Base-by-base conservation (phyloP, 164 flowering plant species). In the Kalanchoe fedtschenkoi region DNA sequence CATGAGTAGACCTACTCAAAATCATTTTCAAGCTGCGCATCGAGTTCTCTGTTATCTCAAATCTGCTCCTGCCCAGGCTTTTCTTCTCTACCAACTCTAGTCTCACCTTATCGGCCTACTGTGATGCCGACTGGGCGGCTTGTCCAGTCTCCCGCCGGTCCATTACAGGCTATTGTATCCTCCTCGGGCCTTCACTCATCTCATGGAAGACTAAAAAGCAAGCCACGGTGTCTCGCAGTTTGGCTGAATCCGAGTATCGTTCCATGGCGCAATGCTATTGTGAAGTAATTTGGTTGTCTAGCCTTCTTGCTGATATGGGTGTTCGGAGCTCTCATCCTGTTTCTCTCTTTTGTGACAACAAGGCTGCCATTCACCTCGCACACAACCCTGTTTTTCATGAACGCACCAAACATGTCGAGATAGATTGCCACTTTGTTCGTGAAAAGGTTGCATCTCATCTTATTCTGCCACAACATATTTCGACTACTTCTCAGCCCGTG, bases 151-250 rank as follows among this genome's bases (percentile, higher is more conserved):
- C 43, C 15, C 43, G 43, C 8, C 43, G 43, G 8, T 39, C 43
- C 8, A 39, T 15, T 8, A 39, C 43, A 8, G 43, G 43, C 8
- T 39, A 39, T 39, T 39, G 43, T 15, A 15, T 39, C 8, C 15
- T 39, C 15, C 15, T 39, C 15, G 43, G 43, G 15, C 8, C 43
- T 39, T 39, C 10, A 8, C 43, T 15, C n/a, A 62, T 42, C n/a
- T 59, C 59, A 24, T 57, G 60, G 32, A 28, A 61, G 30, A 54
- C 24, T 28, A 30, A 34, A 32, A 46, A 62, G 47, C n/a, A 33
- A 56, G 42, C 21, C 46, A 33, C 37, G 30, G n/a, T 61, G 63
- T 64, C 63, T 55, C 19, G 74, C 66, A 68, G 0, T 64, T 71
- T 47, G 68, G 68, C 61, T 0, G 43, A 26, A 6, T 26, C 34